These are phyloP conservation scores for Fusarium sp. DNA, from an alignment of 2,329 filamentous ascomycete species.

Conservation along the genomic window DNA sequence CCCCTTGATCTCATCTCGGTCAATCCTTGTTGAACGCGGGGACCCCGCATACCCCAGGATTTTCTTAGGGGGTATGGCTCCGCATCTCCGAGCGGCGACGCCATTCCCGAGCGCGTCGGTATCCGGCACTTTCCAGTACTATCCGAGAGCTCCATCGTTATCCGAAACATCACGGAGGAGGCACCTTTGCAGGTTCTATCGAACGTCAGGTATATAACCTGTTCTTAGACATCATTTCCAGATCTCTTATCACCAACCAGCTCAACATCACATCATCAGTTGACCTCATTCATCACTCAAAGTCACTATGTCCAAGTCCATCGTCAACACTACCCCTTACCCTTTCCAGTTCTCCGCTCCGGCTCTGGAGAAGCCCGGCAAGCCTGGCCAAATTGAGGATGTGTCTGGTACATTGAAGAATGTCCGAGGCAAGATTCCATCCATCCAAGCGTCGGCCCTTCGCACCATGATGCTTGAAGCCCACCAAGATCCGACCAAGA, in stretches of 20 bases:
- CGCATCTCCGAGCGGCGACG: background rate
- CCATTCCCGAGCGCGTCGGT: background rate
- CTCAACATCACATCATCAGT: background rate
- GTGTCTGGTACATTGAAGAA: constrained; percentile 17
- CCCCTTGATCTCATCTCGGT: constrained; percentile 1
- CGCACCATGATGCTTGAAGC: constrained; percentile 57
- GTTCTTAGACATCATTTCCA: background rate
- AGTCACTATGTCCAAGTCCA: constrained; percentile 36
- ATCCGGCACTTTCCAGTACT: constrained; percentile 20
- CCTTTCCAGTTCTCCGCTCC: constrained; percentile 47
- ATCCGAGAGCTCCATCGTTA: constrained; percentile 16
- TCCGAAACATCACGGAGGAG: background rate
- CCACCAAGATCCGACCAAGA: constrained; percentile 54
- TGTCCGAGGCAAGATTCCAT: constrained; percentile 47
- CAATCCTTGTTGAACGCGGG: constrained; percentile 2
- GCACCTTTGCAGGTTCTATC: background rate
- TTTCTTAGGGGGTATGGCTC: background rate
- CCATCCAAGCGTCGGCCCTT: constrained; percentile 52
- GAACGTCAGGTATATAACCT: background rate
- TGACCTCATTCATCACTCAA: background rate
- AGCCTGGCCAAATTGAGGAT: constrained; percentile 22
- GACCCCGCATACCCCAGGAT: constrained; percentile 16
- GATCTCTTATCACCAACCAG: background rate
- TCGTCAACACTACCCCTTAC: constrained; percentile 48
- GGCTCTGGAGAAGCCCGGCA: constrained; percentile 21